Base-by-base conservation (phyloP, 1,284 basidiomycete species). In the Austroboletus niveus region DNA sequence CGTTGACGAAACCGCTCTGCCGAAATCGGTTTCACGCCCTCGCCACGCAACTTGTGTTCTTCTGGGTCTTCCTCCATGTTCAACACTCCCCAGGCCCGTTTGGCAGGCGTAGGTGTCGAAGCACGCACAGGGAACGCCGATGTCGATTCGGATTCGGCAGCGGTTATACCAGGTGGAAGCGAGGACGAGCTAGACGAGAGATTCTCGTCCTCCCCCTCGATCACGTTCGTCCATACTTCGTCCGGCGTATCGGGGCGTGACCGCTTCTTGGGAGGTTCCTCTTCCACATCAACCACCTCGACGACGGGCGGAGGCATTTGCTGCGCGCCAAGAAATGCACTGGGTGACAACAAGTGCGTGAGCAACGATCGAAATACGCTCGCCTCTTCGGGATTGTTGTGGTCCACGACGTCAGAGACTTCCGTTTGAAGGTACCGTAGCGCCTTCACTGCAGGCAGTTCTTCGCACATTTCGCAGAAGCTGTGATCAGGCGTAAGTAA, bases 391-490 rank as follows among this genome's bases (percentile, higher is more conserved):
- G 76, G 63, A 55, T 85, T 77, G 44, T 66, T 71, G 57, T 89
- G 87, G 61, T 91, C 78, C 22, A 90, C 88, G 5, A 88, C 83
- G 1, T 76, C 75, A 0, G 81, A 82, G 10, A 92, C 82, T 44
- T 85, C 76, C 0, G 75, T 81, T 64, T 87, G 85, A 17, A 92
- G 71, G 68, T 88, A 91, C 14, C 73, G 75, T 24, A 92, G 74
- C 1, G 89, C 85, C 57, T 82, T 79, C n/a, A 87, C 75, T 0
- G 83, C 73, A 3, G 81, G 68, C n/a, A 69, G 71, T 38, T 81
- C 79, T 62, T 82, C 79, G 63, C 87, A 89, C 77, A 90, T 82
- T 62, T 91, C 89, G 22, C 84, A 79, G 69, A 91, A 92, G 57
- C 89, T 91, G 55, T 8, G 9, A 11, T 27, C 15, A 2, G 5